Base-by-base conservation (phyloP, 257 asterid genomes). In the Ehretia macrophylla region DNA sequence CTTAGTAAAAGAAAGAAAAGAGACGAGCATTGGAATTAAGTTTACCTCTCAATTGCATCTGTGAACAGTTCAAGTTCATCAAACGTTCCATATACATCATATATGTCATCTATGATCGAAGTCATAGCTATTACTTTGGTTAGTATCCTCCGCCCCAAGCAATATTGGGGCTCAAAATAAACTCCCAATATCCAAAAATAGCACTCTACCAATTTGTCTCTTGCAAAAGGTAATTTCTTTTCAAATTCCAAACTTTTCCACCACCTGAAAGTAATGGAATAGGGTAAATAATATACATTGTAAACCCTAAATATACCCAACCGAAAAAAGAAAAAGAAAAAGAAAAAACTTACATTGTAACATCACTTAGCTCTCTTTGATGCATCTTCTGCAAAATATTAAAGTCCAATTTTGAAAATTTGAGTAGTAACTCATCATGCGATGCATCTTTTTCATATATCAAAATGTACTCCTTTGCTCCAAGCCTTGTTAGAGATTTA, bases 191-290 rank as follows among this genome's bases (percentile, higher is more conserved):
- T 20, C 72, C 75, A 73, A 0, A 72, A 73, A 27, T 75, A 79
- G 58, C 79, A 52, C 8, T 79, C 85, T 38, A 52, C 75, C 21
- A 66, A 18, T 54, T 77, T 75, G 20, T 79, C 79, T 72, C 85
- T 72, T 27, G 75, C 65, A 44, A 72, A 79, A 1, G 72, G 55
- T 1, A 69, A 8, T 22, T 67, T 58, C 0, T 38, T 44, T 11
- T 9, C 17, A 8, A 62, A 27, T 13, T 54, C 75, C 11, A 75
- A 45, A 16, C 13, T 52, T 42, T 74, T 68, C 85, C 85, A 75
- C 82, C 85, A 75, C 64, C 83, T 72, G n/a, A 16, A 17, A 20
- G 42, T 8, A 10, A 14, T 58, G 35, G 6, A 27, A 27, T 27
- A 27, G 35, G 4, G 35, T n/a, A n/a, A 27, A 3, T 27, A 1